Conservation (phyloP, 768 basidiomycete species). For the Tubosaeta sp. region DNA sequence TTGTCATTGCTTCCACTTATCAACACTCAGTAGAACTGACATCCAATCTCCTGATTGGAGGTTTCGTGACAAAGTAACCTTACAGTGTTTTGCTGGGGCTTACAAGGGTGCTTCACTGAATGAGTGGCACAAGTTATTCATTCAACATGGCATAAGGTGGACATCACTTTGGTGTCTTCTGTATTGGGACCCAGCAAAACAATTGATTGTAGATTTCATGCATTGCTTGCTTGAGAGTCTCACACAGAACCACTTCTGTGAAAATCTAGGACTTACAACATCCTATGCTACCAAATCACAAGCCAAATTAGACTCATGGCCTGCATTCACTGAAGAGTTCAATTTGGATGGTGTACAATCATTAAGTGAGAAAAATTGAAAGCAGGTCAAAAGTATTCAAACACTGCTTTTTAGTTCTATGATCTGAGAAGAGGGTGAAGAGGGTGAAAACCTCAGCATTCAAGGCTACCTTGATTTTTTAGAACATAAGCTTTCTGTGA, state of each 20-base stretch:
- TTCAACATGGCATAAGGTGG: too few relatives aligned
- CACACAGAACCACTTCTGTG: background rate
- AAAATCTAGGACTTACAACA: background rate
- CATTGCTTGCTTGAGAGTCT: conserved; percentile 21
- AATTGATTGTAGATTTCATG: conserved; percentile 25
- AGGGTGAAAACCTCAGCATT: background rate
- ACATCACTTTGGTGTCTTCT: too few relatives aligned
- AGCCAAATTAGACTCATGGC: background rate
- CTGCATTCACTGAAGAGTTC: background rate
- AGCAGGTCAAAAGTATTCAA: background rate
- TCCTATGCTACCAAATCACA: background rate
- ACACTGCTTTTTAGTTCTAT: background rate
- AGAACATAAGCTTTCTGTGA: background rate
- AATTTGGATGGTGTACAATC: background rate
- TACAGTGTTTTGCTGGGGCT: background rate
- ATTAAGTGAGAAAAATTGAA: background rate
- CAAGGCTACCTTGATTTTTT: background rate
- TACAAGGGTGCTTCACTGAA: background rate
- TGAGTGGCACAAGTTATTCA: too few relatives aligned
- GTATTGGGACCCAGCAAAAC: conserved; percentile 17
- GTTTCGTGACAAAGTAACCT: background rate
- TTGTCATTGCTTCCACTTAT: background rate
- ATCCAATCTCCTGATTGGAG: background rate
- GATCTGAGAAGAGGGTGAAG: background rate
- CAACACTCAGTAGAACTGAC: background rate